phyloP scores from a whole-genome alignment of 768 basidiomycete genomes.

The Pleurotus cornucopiae region DNA sequence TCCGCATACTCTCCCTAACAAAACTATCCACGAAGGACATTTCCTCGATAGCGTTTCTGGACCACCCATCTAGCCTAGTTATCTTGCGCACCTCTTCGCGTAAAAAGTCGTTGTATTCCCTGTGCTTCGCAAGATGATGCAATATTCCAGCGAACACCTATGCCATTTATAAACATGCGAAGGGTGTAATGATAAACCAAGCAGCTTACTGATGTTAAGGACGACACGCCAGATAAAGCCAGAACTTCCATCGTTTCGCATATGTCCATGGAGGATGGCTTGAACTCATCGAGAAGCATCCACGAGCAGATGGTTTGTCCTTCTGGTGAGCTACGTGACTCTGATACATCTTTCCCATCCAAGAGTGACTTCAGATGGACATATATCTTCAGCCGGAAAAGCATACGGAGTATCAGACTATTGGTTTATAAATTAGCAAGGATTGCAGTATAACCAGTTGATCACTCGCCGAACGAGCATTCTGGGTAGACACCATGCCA shows the following conservation, averaged over 20 bases:
- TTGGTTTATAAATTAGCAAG: no score
- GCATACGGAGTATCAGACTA: no score
- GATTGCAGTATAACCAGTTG: no score
- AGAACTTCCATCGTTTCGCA: neutral
- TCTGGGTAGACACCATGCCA: no score
- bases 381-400: no score
- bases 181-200: no score
- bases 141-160: constrained; percentile 34
- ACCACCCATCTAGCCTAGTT: constrained; percentile 27
- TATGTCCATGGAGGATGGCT: constrained; percentile 25
- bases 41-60: constrained; percentile 25
- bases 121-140: constrained; percentile 28
- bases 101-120: constrained; percentile 30
- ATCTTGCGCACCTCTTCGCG: constrained; percentile 33
- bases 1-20: constrained; percentile 40
- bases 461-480: no score
- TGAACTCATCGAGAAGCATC: neutral
- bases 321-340: no score
- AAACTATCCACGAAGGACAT: constrained; percentile 49
- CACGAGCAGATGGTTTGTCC: neutral
- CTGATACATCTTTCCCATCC: no score
- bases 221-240: neutral
- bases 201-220: neutral
- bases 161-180: neutral
- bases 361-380: no score